A percentile compares a stretch with the other conserved stretches of the same genome.
phyloP scores from a whole-genome alignment of 2,329 filamentous ascomycete genomes.

The Colletotrichum cereale region DNA sequence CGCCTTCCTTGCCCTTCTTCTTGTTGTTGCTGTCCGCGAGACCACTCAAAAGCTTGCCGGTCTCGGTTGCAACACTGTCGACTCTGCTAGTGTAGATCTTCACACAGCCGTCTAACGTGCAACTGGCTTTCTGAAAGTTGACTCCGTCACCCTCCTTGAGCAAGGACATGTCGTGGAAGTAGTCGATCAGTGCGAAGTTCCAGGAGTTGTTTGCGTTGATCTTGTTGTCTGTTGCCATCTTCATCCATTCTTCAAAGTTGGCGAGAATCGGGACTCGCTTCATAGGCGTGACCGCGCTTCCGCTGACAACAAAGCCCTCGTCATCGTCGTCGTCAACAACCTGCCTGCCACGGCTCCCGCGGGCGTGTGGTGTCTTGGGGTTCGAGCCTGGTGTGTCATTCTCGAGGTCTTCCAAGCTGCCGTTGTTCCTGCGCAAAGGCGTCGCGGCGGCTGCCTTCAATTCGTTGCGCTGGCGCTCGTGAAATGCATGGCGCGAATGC shows the following conservation, averaged over 20 bases:
- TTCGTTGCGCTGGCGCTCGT: slow-evolving; percentile 93
- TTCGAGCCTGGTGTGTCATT: slow-evolving; percentile 68
- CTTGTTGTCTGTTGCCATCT: slow-evolving; percentile 99
- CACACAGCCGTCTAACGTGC: slow-evolving; percentile 96
- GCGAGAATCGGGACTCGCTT: slow-evolving; percentile 95
- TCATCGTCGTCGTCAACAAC: slow-evolving; percentile 65
- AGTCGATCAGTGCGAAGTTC: slow-evolving; percentile 99
- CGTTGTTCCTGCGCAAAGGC: slow-evolving; percentile 74
- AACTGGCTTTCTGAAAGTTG: slow-evolving; percentile 99
- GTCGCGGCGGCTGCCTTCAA: slow-evolving; percentile 82
- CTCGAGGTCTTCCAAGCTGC: slow-evolving; percentile 69
- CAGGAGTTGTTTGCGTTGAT: slow-evolving; percentile 99
- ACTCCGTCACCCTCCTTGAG: slow-evolving; percentile 96
- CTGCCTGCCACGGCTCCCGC: slow-evolving; percentile 49
- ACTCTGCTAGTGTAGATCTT: slow-evolving; percentile 99
- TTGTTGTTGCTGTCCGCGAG: slow-evolving; percentile 88
- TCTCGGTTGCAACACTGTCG: slow-evolving; percentile 97
- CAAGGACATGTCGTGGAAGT: slow-evolving; percentile 99
- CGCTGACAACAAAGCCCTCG: slow-evolving; percentile 75
- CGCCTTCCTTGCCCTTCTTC: slow-evolving; percentile 75
- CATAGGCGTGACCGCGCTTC: slow-evolving; percentile 89
- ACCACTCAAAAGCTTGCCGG: slow-evolving; percentile 92
- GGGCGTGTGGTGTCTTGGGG: slow-evolving; percentile 64
- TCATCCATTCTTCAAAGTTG: slow-evolving; percentile 99
- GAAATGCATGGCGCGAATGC: slow-evolving; percentile 87